Base-by-base conservation (phyloP, 148 eudicot species). In the Vaccinium macrocarpon region DNA sequence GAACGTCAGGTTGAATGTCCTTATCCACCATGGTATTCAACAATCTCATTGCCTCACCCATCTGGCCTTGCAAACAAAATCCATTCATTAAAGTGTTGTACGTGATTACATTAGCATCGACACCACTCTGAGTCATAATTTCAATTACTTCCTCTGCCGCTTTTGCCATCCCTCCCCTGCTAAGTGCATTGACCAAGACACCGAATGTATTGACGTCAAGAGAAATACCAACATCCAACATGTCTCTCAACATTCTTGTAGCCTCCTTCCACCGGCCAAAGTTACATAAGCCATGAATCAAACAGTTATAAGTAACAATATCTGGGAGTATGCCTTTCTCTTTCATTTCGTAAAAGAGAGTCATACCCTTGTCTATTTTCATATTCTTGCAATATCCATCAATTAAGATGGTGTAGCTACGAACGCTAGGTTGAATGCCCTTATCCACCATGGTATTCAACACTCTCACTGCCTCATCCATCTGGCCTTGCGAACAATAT, bases 81-180 rank as follows among this genome's bases (percentile, higher is more conserved):
- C 82, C 86, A 15, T 48, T 56, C 57, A 84, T 84, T 35, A 84
- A n/a, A 29, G 61, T 2, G 49, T 27, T 84, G 21, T 84, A 84
- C 1, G 49, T 62, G 59, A 59, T 14, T 2, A 46, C 50, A 64
- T 62, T 14, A 18, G 86, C 82, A 32, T 18, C 12, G 0, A 38
- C 48, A 21, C 82, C 81, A 15, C 50, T 59, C 32, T 84, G 15
- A 8, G 23, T 61, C 86, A 84, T 84, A 23, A 27, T 15, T 42
- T 42, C 6, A 42, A 42, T 4, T 42, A 42, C 46, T 42, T 42
- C 46, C 46, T 42, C 46, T 42, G 82, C 81, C n/a, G 78, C 76
- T 4, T 78, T 64, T 5, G 21, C 7, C 85, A 18, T 74, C 51
- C 85, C 79, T 75, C 50, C 32, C 80, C 74, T 83, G 50, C 62